Evolutionary conservation across 1,284 basidiomycete species (phyloP), one percentile per base, ranked within the genome.

Genomic region (Fomitopsis pinicola): DNA sequence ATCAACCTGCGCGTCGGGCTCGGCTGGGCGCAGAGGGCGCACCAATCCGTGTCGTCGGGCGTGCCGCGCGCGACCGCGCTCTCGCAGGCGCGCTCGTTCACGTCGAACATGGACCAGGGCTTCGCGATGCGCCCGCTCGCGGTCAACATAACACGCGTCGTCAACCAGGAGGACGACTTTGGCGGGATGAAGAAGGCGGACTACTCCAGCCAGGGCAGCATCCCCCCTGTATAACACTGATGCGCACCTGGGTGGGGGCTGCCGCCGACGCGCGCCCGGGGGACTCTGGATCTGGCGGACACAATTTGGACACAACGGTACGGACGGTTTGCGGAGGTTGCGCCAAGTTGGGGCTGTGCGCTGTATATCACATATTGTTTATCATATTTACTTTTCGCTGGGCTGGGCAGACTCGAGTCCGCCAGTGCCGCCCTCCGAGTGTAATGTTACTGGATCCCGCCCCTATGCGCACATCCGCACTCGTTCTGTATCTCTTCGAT

Each of bases 1-100:
- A 59, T 59, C 58, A 59, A 59, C 58, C 58, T 59, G 50, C 58
- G 58, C 52, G 58, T 59, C 52, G 36, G 50, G 40, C 58, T 59
- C 42, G 58, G 58, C 50, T 59, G 58, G 58, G 58, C 58, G 28
- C 58, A 59, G 52, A 59, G 44, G 19, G 58, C 58, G 52, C 30
- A 45, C 50, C 19, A n/a, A 19, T 38, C 35, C 52, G 52, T 33
- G 52, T 54, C 52, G 52, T 54, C 52, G 26, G 48, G 48, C 48
- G 28, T 33, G 19, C 52, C 33, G n/a, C 52, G 52, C 35, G 19
- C 28, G n/a, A 33, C 28, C 48, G 28, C 28, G 6, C 12, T 50
- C 48, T 50, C 48, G 57, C 57, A 59, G 48, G 35, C 22, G 36
- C 57, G 57, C 48, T 52, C 57, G 57, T 54, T 33, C 52, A 17